Evolutionary conservation across 2,329 filamentous ascomycete genomes (phyloP).

Genomic region (Xylaria polymorpha): DNA sequence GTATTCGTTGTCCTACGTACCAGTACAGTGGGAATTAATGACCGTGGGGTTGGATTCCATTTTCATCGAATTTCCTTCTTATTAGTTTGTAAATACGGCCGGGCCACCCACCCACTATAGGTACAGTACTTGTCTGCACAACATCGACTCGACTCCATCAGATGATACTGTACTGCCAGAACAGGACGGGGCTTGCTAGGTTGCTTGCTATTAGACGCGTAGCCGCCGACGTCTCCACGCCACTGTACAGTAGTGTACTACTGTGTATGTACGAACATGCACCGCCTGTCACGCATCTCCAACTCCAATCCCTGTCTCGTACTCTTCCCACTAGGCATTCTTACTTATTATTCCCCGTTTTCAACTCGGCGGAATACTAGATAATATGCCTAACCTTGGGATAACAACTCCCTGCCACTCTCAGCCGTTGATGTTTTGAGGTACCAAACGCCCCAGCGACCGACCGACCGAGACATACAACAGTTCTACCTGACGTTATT

Average conservation of each 20-base stretch:
- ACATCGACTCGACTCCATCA: not conserved
- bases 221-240: constrained; percentile 41
- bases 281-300: constrained; percentile 19
- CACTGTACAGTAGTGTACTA: constrained; percentile 8
- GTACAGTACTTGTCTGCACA: not conserved
- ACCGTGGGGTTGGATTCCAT: not conserved
- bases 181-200: constrained; percentile 6
- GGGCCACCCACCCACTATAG: no score
- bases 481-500: not conserved
- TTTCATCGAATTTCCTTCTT: not conserved
- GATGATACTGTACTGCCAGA: not conserved
- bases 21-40: not conserved
- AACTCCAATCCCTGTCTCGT: not conserved
- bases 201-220: constrained; percentile 41
- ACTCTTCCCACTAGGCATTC: not conserved
- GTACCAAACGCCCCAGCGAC: not conserved
- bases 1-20: not conserved
- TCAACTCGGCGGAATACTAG: not conserved
- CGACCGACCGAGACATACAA: not conserved
- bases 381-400: not conserved
- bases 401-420: not conserved
- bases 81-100: not conserved
- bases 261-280: constrained; percentile 5
- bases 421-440: not conserved
- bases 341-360: not conserved